These are phyloP conservation scores for Penicillium sclerotigenum DNA, from an alignment of 2,329 filamentous ascomycete species.

Conservation along the genomic window DNA sequence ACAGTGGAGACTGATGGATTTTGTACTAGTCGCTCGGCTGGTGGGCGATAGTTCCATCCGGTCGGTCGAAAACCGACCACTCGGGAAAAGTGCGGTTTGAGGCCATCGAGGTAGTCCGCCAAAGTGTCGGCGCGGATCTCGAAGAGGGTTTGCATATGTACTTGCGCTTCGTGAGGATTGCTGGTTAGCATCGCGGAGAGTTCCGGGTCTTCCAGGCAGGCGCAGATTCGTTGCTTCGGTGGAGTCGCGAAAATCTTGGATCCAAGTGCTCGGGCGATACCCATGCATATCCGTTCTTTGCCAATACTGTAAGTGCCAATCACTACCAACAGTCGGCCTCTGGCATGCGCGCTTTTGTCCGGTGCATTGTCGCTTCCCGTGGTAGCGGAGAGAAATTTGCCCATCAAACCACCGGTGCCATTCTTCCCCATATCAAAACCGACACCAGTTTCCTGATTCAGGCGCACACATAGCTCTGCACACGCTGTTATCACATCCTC, in stretches of 20 bases:
- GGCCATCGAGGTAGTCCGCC: slow-evolving; percentile 78
- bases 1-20: slow-evolving; percentile 63
- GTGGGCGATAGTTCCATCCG: slow-evolving; percentile 88
- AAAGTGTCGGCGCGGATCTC: slow-evolving; percentile 89
- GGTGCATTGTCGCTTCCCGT: slow-evolving; percentile 30
- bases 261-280: slow-evolving; percentile 79
- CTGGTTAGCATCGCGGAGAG: slow-evolving; percentile 72
- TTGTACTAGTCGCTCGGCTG: slow-evolving; percentile 60
- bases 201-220: slow-evolving; percentile 80
- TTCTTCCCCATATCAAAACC: slow-evolving; percentile 55
- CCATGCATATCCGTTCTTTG: slow-evolving; percentile 92
- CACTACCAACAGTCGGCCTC: slow-evolving; percentile 76
- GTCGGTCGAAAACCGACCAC: slow-evolving; percentile 89
- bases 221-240: slow-evolving; percentile 78
- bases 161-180: slow-evolving; percentile 79
- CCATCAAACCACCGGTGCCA: slow-evolving; percentile 58
- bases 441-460: slow-evolving; percentile 64
- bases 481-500: slow-evolving; percentile 83
- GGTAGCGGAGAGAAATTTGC: slow-evolving; percentile 57
- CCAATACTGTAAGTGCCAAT: slow-evolving; percentile 98
- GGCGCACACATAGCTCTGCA: slow-evolving; percentile 77
- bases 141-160: slow-evolving; percentile 96
- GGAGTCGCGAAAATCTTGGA: slow-evolving; percentile 87
- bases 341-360: slow-evolving; percentile 34
- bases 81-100: slow-evolving; percentile 77